Evolutionary conservation across 352 stramenopile genomes (phyloP).

Genomic region (Phytopythium sindhum): DNA sequence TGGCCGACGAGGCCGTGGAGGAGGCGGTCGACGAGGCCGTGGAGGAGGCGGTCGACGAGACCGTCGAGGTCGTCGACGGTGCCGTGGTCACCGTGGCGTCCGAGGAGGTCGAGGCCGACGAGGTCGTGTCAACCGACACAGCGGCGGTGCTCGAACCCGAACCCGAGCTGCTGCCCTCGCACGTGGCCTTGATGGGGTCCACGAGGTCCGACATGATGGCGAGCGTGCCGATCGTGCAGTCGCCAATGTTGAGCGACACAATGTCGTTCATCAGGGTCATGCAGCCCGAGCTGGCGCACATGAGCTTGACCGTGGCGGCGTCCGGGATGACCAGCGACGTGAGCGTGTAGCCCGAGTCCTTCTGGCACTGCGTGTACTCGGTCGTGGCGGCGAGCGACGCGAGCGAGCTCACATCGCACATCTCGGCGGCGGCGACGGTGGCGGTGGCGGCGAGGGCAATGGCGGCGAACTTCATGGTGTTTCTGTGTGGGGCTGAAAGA

Average conservation of each 20-base stretch:
- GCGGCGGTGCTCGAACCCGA: slow-evolving; percentile 10
- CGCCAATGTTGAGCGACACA: slow-evolving; percentile 17
- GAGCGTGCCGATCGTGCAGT: slow-evolving; percentile 31
- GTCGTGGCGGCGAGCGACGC: slow-evolving; percentile 16
- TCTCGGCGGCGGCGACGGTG: slow-evolving; percentile 20
- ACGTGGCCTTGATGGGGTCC: slow-evolving; percentile 18
- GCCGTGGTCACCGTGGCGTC: neutral
- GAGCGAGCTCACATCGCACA: slow-evolving; percentile 27
- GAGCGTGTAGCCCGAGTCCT: slow-evolving; percentile 28
- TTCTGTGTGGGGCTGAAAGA: slow-evolving; percentile 15
- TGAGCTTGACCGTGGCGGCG: slow-evolving; percentile 19
- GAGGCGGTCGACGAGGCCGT: slow-evolving; percentile 13
- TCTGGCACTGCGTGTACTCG: slow-evolving; percentile 20
- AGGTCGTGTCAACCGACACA: slow-evolving; percentile 11
- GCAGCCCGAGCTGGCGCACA: slow-evolving; percentile 30
- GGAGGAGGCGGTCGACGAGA: slow-evolving; percentile 13
- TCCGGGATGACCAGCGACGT: slow-evolving; percentile 27
- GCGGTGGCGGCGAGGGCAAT: slow-evolving; percentile 12
- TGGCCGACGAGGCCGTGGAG: slow-evolving; percentile 10
- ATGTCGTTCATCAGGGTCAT: slow-evolving; percentile 24
- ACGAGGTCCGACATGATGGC: slow-evolving; percentile 30
- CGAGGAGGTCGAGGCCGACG: slow-evolving; percentile 8
- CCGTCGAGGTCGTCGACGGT: slow-evolving; percentile 11
- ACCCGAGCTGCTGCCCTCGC: slow-evolving; percentile 12
- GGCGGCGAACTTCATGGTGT: slow-evolving; percentile 28